Evolutionary conservation across 1,284 basidiomycete genomes (phyloP).

Genomic region (Ceratobasidium sp.): DNA sequence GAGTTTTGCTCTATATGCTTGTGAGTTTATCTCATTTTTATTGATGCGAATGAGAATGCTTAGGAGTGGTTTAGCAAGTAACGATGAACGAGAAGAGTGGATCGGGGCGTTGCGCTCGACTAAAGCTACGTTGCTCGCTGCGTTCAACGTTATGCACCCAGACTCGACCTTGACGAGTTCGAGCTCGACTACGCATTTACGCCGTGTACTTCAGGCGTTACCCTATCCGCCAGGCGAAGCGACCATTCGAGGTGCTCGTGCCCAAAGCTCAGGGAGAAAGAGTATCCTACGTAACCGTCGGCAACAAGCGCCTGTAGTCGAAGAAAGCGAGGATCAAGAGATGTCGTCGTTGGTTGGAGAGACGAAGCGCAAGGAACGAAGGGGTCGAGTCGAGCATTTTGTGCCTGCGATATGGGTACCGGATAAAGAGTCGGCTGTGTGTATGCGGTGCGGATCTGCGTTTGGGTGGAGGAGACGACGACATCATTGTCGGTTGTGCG

Average conservation of each 20-base stretch:
- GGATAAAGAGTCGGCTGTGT: conserved; percentile 79
- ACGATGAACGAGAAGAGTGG: conserved; percentile 76
- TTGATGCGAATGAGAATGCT: neutral
- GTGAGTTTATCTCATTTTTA: conserved; percentile 57
- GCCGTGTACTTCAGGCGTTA: conserved; percentile 75
- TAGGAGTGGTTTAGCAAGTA: conserved; percentile 57
- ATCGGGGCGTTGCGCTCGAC: conserved; percentile 73
- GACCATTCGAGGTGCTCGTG: conserved; percentile 26
- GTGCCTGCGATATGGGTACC: conserved; percentile 94
- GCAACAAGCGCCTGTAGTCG: neutral
- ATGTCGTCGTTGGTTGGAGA: neutral
- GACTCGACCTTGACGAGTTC: conserved; percentile 84
- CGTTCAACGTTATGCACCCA: conserved; percentile 72
- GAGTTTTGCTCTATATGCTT: conserved; percentile 78
- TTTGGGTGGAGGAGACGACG: conserved; percentile 86
- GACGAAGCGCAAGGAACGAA: conserved; percentile 42
- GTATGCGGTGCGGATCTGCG: conserved; percentile 80
- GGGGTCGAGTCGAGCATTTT: conserved; percentile 82
- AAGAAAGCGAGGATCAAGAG: conserved; percentile 17
- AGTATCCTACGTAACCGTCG: conserved; percentile 49
- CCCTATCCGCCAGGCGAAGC: conserved; percentile 68
- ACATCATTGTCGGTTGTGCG: conserved; percentile 92
- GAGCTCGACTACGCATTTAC: conserved; percentile 74
- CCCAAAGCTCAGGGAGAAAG: conserved; percentile 49
- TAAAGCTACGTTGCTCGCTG: conserved; percentile 70